Conservation (phyloP, 73 alveolate species). For the Paramecium sexaurelia region DNA sequence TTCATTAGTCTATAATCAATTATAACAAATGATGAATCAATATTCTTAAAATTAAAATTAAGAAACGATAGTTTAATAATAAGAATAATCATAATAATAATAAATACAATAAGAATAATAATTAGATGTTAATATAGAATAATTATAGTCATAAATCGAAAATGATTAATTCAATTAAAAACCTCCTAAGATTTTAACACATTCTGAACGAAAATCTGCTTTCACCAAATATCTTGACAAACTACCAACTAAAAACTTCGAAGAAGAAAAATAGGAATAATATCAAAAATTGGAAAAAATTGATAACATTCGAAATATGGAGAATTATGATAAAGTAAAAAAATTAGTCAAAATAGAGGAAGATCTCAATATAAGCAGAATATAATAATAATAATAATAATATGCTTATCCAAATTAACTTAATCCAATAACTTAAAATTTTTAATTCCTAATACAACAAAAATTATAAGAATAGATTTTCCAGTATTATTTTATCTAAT, state of each 20-base stretch:
- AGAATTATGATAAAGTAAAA: neutral
- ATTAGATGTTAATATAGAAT: neutral
- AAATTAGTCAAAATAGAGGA: neutral
- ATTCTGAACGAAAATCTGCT: neutral
- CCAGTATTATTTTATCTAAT: neutral
- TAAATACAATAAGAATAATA: neutral
- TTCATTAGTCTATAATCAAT: neutral
- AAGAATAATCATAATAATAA: neutral
- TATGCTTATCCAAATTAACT: no score
- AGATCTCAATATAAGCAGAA: neutral
- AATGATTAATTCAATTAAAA: no score
- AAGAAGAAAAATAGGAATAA: conserved; percentile 19
- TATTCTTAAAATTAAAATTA: neutral
- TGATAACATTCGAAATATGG: neutral
- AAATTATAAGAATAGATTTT: neutral
- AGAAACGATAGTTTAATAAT: neutral
- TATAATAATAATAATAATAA: neutral
- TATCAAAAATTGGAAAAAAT: neutral
- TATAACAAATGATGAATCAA: neutral
- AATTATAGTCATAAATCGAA: neutral
- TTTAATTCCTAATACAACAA: neutral
- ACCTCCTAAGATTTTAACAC: neutral
- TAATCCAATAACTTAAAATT: neutral
- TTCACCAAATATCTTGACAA: conserved; percentile 27
- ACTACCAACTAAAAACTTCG: conserved; percentile 27